phyloP scores from a whole-genome alignment of 257 asterid species.

The Capsicum baccatum region DNA sequence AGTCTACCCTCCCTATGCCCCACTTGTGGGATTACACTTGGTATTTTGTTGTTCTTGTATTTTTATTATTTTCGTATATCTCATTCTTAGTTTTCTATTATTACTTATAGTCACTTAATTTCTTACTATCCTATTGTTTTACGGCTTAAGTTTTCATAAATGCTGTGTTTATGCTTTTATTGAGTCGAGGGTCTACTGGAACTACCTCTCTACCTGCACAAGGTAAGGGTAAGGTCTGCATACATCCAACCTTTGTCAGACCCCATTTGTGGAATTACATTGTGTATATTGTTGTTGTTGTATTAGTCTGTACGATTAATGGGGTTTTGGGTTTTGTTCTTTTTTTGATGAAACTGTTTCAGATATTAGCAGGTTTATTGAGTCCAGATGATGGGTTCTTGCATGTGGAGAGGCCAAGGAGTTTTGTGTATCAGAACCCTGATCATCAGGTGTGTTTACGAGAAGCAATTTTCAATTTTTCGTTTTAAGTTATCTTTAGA shows the following conservation, averaged over 20 bases:
- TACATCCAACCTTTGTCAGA: background rate
- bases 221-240: background rate
- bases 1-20: too few species aligned
- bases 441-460: slow-evolving; percentile 80
- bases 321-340: background rate
- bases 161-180: background rate
- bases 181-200: background rate
- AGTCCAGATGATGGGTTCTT: slow-evolving; percentile 71
- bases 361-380: slow-evolving; percentile 91
- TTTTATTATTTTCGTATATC: too few species aligned
- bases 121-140: background rate
- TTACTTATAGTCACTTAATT: background rate
- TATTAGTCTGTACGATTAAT: background rate
- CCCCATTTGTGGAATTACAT: background rate
- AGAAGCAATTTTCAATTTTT: background rate
- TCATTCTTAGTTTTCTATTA: background rate
- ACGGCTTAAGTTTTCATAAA: background rate
- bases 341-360: slow-evolving; percentile 28
- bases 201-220: background rate
- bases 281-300: background rate
- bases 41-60: too few species aligned
- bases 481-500: too few species aligned
- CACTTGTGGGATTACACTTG: too few species aligned
- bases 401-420: slow-evolving; percentile 76
- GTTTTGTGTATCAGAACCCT: slow-evolving; percentile 96